phyloP scores from a whole-genome alignment of 768 basidiomycete genomes.

The Suillus luteus region DNA sequence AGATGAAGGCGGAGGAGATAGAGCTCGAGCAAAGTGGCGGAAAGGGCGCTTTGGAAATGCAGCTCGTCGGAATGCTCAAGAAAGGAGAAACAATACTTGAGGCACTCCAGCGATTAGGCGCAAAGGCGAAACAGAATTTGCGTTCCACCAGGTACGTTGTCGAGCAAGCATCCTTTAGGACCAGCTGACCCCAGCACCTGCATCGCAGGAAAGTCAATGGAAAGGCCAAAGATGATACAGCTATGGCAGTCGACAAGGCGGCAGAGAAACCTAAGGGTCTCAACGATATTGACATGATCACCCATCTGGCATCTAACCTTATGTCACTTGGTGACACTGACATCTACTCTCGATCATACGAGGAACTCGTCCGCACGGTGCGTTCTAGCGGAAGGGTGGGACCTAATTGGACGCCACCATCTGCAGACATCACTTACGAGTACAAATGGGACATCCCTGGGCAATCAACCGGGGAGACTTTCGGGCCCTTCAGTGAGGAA shows the following conservation, averaged over 20 bases:
- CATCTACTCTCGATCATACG: slow-evolving; percentile 84
- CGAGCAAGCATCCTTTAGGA: not conserved
- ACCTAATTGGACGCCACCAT: slow-evolving; percentile 71
- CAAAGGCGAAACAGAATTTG: slow-evolving; percentile 53
- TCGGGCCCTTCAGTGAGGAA: slow-evolving; percentile 80
- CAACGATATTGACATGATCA: slow-evolving; percentile 74
- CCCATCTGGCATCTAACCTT: slow-evolving; percentile 84
- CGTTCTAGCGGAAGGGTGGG: slow-evolving; percentile 72
- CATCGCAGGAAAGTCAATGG: slow-evolving; percentile 28
- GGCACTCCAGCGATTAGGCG: slow-evolving; percentile 83
- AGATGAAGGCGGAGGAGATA: slow-evolving; percentile 69
- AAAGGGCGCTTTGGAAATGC: slow-evolving; percentile 59
- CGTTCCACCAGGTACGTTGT: slow-evolving; percentile 28
- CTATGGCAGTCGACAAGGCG: slow-evolving; percentile 54
- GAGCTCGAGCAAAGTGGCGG: slow-evolving; percentile 72
- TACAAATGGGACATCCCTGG: slow-evolving; percentile 75
- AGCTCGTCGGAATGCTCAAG: slow-evolving; percentile 75
- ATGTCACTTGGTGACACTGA: slow-evolving; percentile 87
- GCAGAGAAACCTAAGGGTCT: slow-evolving; percentile 30
- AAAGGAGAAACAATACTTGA: slow-evolving; percentile 91
- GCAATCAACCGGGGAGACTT: slow-evolving; percentile 52
- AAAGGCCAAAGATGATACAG: slow-evolving; percentile 35
- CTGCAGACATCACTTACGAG: slow-evolving; percentile 75
- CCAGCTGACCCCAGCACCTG: slow-evolving; percentile 9
- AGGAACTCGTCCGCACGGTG: slow-evolving; percentile 77